A percentile compares a stretch with the other conserved stretches of the same genome.
Evolutionary conservation across 2,329 filamentous ascomycete species (phyloP).

Genomic region (Sphaerulina vaccinii): DNA sequence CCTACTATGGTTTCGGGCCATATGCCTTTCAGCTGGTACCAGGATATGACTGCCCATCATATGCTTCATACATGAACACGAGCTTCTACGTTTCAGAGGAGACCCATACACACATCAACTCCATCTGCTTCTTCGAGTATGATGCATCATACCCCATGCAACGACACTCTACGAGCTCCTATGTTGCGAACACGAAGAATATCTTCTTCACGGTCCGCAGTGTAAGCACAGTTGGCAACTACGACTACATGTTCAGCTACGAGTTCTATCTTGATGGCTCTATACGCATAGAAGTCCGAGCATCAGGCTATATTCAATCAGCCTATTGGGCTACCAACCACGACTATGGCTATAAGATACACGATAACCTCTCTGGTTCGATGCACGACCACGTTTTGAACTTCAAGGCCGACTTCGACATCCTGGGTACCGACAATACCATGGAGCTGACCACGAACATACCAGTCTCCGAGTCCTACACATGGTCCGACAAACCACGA

Average conservation of each 20-base stretch:
- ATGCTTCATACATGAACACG: slow-evolving; percentile 52
- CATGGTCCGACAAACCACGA: slow-evolving; percentile 51
- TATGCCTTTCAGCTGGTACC: slow-evolving; percentile 48
- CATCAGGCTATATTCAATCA: slow-evolving; percentile 55
- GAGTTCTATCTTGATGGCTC: slow-evolving; percentile 53
- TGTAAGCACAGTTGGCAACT: slow-evolving; percentile 54
- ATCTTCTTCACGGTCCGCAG: slow-evolving; percentile 46
- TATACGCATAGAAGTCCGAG: slow-evolving; percentile 51
- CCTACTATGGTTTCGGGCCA: slow-evolving; percentile 50
- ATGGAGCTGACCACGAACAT: slow-evolving; percentile 36
- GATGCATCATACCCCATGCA: slow-evolving; percentile 51
- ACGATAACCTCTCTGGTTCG: slow-evolving; percentile 49
- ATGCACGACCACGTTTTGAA: slow-evolving; percentile 59
- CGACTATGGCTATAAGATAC: slow-evolving; percentile 53
- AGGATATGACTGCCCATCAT: slow-evolving; percentile 55
- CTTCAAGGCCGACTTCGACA: slow-evolving; percentile 57
- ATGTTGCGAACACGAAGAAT: slow-evolving; percentile 49
- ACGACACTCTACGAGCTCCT: slow-evolving; percentile 45
- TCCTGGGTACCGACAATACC: slow-evolving; percentile 50
- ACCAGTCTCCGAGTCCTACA: slow-evolving; percentile 40
- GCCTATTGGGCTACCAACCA: slow-evolving; percentile 48
- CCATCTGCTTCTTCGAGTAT: slow-evolving; percentile 57
- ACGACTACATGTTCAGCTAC: slow-evolving; percentile 46
- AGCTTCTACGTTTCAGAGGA: slow-evolving; percentile 47
- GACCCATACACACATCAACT: slow-evolving; percentile 48